Evolutionary conservation across 441 rosid species (phyloP), one percentile per base, ranked within the genome.

Genomic region (Jatropha multifida): DNA sequence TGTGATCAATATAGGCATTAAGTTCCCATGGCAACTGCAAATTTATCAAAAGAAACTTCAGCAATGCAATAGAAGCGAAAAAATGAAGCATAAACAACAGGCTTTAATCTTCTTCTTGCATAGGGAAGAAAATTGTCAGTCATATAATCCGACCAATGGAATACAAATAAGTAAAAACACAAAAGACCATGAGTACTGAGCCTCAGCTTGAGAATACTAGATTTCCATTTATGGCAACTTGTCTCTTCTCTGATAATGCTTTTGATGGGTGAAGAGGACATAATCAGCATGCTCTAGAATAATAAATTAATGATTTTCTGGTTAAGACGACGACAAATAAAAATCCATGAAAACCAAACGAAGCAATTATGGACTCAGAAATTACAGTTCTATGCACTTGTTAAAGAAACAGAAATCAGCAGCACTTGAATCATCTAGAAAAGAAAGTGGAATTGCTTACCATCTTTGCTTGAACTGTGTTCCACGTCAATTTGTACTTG

Each of bases 381-480:
- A 26, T 49, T 68, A 71, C 37, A 49, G 60, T 41, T 61, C 54
- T 5, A n/a, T 7, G 13, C 23, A 18, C 55, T 48, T 5, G 12
- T 46, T 73, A 51, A 68, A 59, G 52, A 56, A 41, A 41, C 38
- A 18, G 18, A 38, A 40, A 40, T n/a, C 15, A 32, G 8, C 17
- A 32, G 27, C 51, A 71, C 10, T 14, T 41, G 40, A 23, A 59
- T 26, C 58, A 71, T 59, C 44, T 11, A 37, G 55, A 37, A 73
- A 52, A 14, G 17, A 73, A 37, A 49, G 69, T 37, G 52, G 15
- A 14, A 46, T 62, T 74, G 79, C 82, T 78, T 77, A 76, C 90
- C 84, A 70, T 84, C 83, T 76, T 83, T 82, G 56, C 80, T 75
- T 64, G 84, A 76, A 78, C 81, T 78, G 55, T 76, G 73, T 74